Conservation (phyloP, 208 protist genomes). For the Leptomonas pyrrhocoris region DNA sequence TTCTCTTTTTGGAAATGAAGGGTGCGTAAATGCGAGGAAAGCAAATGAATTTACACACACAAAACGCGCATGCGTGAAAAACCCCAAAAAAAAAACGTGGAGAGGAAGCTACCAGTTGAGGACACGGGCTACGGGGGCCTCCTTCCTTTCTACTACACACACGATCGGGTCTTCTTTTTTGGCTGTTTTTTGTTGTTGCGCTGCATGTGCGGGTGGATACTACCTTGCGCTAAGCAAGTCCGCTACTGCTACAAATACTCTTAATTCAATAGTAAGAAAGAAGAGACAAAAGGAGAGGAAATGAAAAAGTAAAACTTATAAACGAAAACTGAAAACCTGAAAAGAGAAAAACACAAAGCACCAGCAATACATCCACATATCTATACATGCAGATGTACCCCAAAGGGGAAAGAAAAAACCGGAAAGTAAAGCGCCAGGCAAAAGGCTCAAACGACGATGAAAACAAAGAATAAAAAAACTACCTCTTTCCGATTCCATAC, state of each 20-base stretch:
- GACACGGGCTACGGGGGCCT: background rate
- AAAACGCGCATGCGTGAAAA: slow-evolving; percentile 5
- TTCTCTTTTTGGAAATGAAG: slow-evolving; percentile 25
- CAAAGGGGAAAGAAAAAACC: no score
- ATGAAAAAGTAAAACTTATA: background rate
- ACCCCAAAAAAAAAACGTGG: slow-evolving; percentile 4
- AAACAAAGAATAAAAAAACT: slow-evolving; percentile 8
- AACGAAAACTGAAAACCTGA: no score
- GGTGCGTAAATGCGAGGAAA: slow-evolving; percentile 14
- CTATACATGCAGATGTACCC: no score
- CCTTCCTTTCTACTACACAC: slow-evolving; percentile 5
- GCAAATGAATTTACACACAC: slow-evolving; percentile 4
- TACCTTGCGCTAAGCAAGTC: slow-evolving; percentile 27
- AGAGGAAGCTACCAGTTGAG: slow-evolving; percentile 3
- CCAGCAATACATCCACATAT: no score
- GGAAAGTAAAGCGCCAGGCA: slow-evolving; percentile 1
- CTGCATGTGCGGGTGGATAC: slow-evolving; percentile 1
- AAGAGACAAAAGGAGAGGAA: slow-evolving; percentile 9
- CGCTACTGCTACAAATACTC: slow-evolving; percentile 8
- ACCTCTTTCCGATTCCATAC: no score
- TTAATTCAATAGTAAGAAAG: background rate
- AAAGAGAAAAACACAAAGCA: background rate
- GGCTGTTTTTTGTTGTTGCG: background rate
- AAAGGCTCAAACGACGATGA: slow-evolving; percentile 13
- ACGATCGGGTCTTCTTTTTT: background rate